Conservation (phyloP, 2,329 filamentous ascomycete species). For the Phaeoacremonium minimum region DNA sequence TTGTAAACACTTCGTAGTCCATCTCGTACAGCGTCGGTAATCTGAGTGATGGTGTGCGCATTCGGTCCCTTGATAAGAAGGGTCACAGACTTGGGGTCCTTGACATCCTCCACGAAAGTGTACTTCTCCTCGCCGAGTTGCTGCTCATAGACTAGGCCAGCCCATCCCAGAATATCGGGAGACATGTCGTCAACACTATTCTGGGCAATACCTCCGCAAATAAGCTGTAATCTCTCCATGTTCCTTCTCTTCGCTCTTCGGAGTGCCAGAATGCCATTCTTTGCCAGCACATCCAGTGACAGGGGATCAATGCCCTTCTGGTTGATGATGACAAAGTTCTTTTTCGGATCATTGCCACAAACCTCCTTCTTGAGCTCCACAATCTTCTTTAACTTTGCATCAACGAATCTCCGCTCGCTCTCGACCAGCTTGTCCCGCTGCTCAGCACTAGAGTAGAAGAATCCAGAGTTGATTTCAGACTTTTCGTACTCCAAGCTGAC, state of each 20-base stretch:
- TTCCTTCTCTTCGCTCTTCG: constrained; percentile 95
- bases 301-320: constrained; percentile 98
- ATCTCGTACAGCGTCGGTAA: constrained; percentile 93
- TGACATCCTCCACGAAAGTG: constrained; percentile 97
- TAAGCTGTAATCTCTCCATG: constrained; percentile 95
- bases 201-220: constrained; percentile 86
- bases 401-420: constrained; percentile 92
- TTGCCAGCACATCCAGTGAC: constrained; percentile 90
- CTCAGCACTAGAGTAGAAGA: constrained; percentile 97
- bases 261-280: constrained; percentile 95
- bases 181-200: constrained; percentile 95
- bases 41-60: constrained; percentile 91
- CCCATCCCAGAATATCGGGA: constrained; percentile 89
- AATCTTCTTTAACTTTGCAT: constrained; percentile 95
- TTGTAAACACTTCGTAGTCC: constrained; percentile 97
- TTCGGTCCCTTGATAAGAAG: constrained; percentile 98
- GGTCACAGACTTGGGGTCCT: constrained; percentile 97
- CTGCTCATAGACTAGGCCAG: constrained; percentile 94
- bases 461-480: constrained; percentile 97
- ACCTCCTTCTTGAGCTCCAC: constrained; percentile 97
- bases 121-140: constrained; percentile 98
- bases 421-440: constrained; percentile 98
- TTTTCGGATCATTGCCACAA: constrained; percentile 87
- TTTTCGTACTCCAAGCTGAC: constrained; percentile 98
- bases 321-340: constrained; percentile 97